Evolutionary conservation across 2,329 filamentous ascomycete genomes (phyloP).

Genomic region (Colletotrichum sp.): DNA sequence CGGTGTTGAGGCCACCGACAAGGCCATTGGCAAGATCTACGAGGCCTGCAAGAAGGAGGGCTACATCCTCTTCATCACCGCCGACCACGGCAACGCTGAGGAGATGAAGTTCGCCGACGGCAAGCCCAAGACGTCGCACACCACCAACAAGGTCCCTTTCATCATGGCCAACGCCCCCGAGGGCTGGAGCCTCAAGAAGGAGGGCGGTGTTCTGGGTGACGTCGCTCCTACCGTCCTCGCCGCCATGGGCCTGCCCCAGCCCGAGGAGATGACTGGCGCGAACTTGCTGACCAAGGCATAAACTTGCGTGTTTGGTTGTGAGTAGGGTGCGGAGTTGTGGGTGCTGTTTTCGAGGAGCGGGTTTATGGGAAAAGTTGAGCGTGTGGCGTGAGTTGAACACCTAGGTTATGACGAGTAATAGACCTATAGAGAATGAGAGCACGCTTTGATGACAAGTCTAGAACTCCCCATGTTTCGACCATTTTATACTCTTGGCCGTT

Average conservation of each 20-base stretch:
- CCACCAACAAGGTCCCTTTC: conserved; percentile 96
- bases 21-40: conserved; percentile 90
- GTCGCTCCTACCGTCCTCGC: conserved; percentile 94
- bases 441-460: conserved; percentile 13
- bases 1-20: conserved; percentile 85
- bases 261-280: conserved; percentile 88
- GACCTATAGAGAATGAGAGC: conserved; percentile 21
- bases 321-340: conserved; percentile 1
- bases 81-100: conserved; percentile 97
- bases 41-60: conserved; percentile 92
- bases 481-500: too few relatives aligned
- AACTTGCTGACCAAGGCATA: conserved; percentile 78
- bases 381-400: conserved; percentile 11
- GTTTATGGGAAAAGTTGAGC: conserved; percentile 15
- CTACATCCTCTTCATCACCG: conserved; percentile 93
- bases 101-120: conserved; percentile 98
- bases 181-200: conserved; percentile 80
- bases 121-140: conserved; percentile 98
- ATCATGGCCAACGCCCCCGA: conserved; percentile 96
- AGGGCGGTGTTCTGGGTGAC: conserved; percentile 88
- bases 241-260: conserved; percentile 89
- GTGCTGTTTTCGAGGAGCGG: conserved; percentile 13
- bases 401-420: conserved; percentile 14
- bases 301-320: background rate
- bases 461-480: too few relatives aligned